Conservation (phyloP, 352 stramenopile species). For the Hyaloperonospora brassicae region DNA sequence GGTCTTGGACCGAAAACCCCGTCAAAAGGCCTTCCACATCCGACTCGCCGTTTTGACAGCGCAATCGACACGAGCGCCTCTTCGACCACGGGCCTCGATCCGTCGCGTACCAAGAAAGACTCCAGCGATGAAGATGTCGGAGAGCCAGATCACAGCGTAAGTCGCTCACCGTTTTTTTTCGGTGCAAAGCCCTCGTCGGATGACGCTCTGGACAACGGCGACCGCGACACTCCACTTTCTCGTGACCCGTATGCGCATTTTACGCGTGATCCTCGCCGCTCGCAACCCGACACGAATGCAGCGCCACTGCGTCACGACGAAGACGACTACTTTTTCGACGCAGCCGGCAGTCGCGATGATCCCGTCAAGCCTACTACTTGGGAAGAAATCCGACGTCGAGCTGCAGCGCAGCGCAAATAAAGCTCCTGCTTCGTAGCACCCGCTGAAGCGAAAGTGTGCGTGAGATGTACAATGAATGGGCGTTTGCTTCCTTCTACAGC, state of each 20-base stretch:
- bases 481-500: not conserved
- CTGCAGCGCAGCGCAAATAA: slow-evolving; percentile 46
- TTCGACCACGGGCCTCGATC: slow-evolving; percentile 26
- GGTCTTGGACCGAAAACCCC: slow-evolving; percentile 13
- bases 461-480: slow-evolving; percentile 9
- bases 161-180: slow-evolving; percentile 49
- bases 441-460: slow-evolving; percentile 2
- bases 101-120: slow-evolving; percentile 12
- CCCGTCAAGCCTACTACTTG: slow-evolving; percentile 48
- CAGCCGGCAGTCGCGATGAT: slow-evolving; percentile 17
- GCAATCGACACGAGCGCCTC: slow-evolving; percentile 16
- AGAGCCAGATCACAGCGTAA: slow-evolving; percentile 17
- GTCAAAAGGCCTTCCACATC: slow-evolving; percentile 5
- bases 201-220: slow-evolving; percentile 1
- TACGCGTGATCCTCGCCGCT: slow-evolving; percentile 9
- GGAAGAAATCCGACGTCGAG: slow-evolving; percentile 67
- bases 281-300: slow-evolving; percentile 10
- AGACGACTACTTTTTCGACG: slow-evolving; percentile 46
- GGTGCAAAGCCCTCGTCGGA: slow-evolving; percentile 17
- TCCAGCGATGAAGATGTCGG: slow-evolving; percentile 15
- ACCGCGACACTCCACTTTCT: slow-evolving; percentile 26
- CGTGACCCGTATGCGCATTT: slow-evolving; percentile 34
- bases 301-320: slow-evolving; percentile 30
- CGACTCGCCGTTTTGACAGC: slow-evolving; percentile 12
- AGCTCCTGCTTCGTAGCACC: not conserved